These are phyloP conservation scores for Sanghuangporus sanghuang DNA, from an alignment of 1,284 basidiomycete genomes.

Conservation along the genomic window DNA sequence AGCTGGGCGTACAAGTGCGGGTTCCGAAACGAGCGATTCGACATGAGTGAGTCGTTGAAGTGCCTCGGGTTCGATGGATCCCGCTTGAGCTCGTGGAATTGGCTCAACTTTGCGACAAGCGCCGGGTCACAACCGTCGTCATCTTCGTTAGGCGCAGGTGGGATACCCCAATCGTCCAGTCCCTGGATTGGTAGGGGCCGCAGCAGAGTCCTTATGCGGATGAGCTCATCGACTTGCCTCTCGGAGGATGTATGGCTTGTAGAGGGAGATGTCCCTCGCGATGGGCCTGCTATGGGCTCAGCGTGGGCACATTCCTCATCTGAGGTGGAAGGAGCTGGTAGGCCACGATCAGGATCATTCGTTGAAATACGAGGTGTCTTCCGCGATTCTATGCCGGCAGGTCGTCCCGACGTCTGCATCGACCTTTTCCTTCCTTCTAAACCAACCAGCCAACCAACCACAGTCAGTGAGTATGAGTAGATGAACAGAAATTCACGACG, in stretches of 20 bases:
- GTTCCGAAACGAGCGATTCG: slow-evolving; percentile 87
- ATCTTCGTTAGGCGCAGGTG: slow-evolving; percentile 41
- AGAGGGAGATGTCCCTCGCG: slow-evolving; percentile 2
- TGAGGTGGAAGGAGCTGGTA: not conserved
- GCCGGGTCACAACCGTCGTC: slow-evolving; percentile 48
- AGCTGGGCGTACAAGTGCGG: slow-evolving; percentile 92
- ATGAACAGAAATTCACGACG: slow-evolving; percentile 20
- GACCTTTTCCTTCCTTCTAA: not conserved
- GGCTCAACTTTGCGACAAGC: slow-evolving; percentile 70
- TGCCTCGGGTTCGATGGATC: slow-evolving; percentile 66
- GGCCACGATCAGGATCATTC: not conserved
- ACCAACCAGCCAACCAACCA: not conserved
- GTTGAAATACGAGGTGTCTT: not conserved
- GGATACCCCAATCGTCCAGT: slow-evolving; percentile 75
- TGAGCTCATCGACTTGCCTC: slow-evolving; percentile 37
- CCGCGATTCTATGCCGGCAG: not conserved
- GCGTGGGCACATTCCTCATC: not conserved
- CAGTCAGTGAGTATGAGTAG: not conserved
- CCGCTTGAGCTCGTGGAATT: slow-evolving; percentile 70
- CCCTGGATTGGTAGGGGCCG: slow-evolving; percentile 60
- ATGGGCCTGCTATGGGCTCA: not conserved
- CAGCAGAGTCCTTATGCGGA: slow-evolving; percentile 49
- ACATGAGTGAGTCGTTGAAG: slow-evolving; percentile 92
- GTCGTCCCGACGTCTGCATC: not conserved
- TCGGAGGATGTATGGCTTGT: slow-evolving; percentile 1